Percentiles rank a stretch among this genome's conserved stretches.
Conservation (phyloP, 2,329 filamentous ascomycete genomes). For the Periconia digitata region DNA sequence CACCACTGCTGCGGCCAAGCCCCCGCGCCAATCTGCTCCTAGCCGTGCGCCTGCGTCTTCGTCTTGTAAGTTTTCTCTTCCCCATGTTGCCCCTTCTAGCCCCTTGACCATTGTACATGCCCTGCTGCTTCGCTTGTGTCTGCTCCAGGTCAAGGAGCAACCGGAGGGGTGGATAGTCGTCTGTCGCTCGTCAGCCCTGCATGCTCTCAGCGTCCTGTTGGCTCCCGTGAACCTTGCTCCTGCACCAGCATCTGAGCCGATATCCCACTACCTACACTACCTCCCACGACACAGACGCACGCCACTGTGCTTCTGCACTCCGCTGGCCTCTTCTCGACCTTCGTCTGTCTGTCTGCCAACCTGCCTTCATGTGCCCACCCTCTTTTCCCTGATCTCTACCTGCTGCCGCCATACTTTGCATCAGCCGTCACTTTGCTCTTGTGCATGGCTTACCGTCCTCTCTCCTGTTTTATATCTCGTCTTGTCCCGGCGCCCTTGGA, state of each 20-base stretch:
- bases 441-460: slow-evolving; percentile 28
- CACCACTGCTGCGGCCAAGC: neutral
- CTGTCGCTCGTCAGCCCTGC: slow-evolving; percentile 35
- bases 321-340: slow-evolving; percentile 25
- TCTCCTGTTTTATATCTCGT: slow-evolving; percentile 27
- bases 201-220: slow-evolving; percentile 41
- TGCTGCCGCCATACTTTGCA: slow-evolving; percentile 37
- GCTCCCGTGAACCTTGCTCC: slow-evolving; percentile 35
- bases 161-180: slow-evolving; percentile 32
- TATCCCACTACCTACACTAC: slow-evolving; percentile 25
- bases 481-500: slow-evolving; percentile 34
- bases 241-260: slow-evolving; percentile 38
- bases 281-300: slow-evolving; percentile 39
- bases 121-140: slow-evolving; percentile 14
- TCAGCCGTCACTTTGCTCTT: slow-evolving; percentile 27
- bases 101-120: slow-evolving; percentile 23
- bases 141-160: slow-evolving; percentile 19
- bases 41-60: slow-evolving; percentile 6
- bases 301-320: slow-evolving; percentile 35
- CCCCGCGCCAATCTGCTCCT: slow-evolving; percentile 5
- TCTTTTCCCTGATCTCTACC: slow-evolving; percentile 26
- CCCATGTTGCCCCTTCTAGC: slow-evolving; percentile 11
- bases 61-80: slow-evolving; percentile 33
- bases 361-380: slow-evolving; percentile 34
- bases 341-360: too few species aligned